These are phyloP conservation scores for Apiotrichum sp. DNA, from an alignment of 1,284 basidiomycete species.

Conservation along the genomic window DNA sequence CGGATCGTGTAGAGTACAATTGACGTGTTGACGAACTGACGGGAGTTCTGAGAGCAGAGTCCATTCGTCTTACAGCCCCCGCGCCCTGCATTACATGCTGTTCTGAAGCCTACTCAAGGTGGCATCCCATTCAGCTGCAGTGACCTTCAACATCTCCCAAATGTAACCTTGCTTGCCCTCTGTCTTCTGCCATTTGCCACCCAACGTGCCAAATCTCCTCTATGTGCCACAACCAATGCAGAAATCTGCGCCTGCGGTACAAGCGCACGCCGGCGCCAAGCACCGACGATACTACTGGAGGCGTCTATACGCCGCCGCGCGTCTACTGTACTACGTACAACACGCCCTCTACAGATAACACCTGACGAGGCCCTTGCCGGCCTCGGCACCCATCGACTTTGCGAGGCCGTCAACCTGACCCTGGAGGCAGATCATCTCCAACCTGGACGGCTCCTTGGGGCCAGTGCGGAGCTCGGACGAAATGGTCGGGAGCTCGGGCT, in stretches of 20 bases:
- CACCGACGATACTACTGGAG: background rate
- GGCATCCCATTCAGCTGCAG: too few relatives aligned
- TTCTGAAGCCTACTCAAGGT: too few relatives aligned
- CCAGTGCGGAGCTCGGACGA: constrained; percentile 77
- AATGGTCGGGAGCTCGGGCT: constrained; percentile 80
- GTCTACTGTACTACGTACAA: constrained; percentile 2
- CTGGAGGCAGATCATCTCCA: constrained; percentile 79
- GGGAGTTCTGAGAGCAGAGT: too few relatives aligned
- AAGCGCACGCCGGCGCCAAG: too few relatives aligned
- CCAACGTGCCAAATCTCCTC: too few relatives aligned
- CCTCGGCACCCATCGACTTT: constrained; percentile 65
- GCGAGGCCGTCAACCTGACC: constrained; percentile 83
- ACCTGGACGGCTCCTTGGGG: constrained; percentile 79
- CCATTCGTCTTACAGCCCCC: too few relatives aligned
- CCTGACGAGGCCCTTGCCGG: constrained; percentile 53
- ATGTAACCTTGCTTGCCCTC: too few relatives aligned
- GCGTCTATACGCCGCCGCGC: background rate
- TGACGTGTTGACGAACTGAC: too few relatives aligned
- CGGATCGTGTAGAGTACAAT: too few relatives aligned
- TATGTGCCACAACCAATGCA: constrained; percentile 8
- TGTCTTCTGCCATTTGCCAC: too few relatives aligned
- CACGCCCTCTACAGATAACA: constrained; percentile 33
- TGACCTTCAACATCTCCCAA: too few relatives aligned
- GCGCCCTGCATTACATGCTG: too few relatives aligned
- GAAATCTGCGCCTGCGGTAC: background rate